phyloP scores from a whole-genome alignment of 371 early-diverging fungal genomes.

The Dinochytrium kinnereticum region DNA sequence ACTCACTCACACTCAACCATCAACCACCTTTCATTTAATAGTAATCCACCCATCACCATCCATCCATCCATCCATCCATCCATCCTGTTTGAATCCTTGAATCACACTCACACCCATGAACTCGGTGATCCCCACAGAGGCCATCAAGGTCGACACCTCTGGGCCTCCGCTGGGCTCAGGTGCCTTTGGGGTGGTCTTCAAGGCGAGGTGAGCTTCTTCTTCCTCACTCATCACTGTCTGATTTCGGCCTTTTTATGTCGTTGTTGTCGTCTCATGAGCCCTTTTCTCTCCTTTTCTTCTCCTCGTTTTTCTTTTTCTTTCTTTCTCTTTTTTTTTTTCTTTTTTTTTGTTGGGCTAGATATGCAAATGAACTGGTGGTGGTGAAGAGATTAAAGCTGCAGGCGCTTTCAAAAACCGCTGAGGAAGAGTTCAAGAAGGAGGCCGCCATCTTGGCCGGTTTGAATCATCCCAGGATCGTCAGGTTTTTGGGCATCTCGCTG shows the following conservation, averaged over 20 bases:
- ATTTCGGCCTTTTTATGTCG: not conserved
- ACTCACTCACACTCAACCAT: too few relatives aligned
- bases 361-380: not conserved
- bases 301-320: too few relatives aligned
- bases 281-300: too few relatives aligned
- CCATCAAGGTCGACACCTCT: not conserved
- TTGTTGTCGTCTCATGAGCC: too few relatives aligned
- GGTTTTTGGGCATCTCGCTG: not conserved
- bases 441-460: not conserved
- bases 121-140: not conserved
- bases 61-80: too few relatives aligned
- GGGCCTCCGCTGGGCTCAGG: not conserved
- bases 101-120: not conserved
- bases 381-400: not conserved
- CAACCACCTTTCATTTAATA: too few relatives aligned
- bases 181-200: not conserved
- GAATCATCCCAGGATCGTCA: constrained; percentile 12
- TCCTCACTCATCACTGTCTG: not conserved
- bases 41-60: too few relatives aligned
- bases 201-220: not conserved
- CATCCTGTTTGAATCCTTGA: not conserved
- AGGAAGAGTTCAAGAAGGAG: not conserved
- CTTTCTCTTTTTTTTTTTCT: not conserved
- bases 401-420: not conserved
- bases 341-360: not conserved